These are phyloP conservation scores for Fusarium pilosicola DNA, from an alignment of 2,329 filamentous ascomycete genomes.

Conservation along the genomic window DNA sequence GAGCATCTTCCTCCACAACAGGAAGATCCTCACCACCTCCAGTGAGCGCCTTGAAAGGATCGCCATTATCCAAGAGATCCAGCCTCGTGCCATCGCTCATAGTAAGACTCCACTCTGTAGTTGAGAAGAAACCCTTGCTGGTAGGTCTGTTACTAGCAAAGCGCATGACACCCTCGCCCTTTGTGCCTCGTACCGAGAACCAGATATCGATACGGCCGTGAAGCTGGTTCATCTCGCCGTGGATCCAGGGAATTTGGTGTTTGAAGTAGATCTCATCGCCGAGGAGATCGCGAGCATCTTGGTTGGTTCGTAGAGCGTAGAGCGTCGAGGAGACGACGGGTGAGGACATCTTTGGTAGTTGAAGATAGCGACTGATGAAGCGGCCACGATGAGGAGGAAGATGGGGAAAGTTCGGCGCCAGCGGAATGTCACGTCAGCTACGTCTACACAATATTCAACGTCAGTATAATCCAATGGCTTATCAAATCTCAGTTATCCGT, in stretches of 20 bases:
- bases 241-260: slow-evolving; percentile 83
- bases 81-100: slow-evolving; percentile 69
- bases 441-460: slow-evolving; percentile 45
- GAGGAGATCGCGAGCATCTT: slow-evolving; percentile 77
- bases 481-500: slow-evolving; percentile 9
- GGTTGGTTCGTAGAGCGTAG: slow-evolving; percentile 88
- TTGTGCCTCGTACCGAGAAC: slow-evolving; percentile 87
- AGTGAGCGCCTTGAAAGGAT: slow-evolving; percentile 72
- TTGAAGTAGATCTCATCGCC: slow-evolving; percentile 90
- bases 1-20: slow-evolving; percentile 48
- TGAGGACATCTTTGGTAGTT: slow-evolving; percentile 96
- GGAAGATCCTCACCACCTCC: slow-evolving; percentile 56
- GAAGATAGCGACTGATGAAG: slow-evolving; percentile 87
- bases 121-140: slow-evolving; percentile 77
- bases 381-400: slow-evolving; percentile 77
- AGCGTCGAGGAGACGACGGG: slow-evolving; percentile 88
- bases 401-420: slow-evolving; percentile 82
- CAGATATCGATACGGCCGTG: slow-evolving; percentile 88
- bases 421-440: slow-evolving; percentile 59
- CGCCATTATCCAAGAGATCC: slow-evolving; percentile 76
- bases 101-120: slow-evolving; percentile 88
- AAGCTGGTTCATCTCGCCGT: slow-evolving; percentile 90
- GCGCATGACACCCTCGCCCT: slow-evolving; percentile 75
- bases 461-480: background rate
- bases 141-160: slow-evolving; percentile 79